phyloP scores from a whole-genome alignment of 768 basidiomycete species.

The Sporobolomyces phaffii region DNA sequence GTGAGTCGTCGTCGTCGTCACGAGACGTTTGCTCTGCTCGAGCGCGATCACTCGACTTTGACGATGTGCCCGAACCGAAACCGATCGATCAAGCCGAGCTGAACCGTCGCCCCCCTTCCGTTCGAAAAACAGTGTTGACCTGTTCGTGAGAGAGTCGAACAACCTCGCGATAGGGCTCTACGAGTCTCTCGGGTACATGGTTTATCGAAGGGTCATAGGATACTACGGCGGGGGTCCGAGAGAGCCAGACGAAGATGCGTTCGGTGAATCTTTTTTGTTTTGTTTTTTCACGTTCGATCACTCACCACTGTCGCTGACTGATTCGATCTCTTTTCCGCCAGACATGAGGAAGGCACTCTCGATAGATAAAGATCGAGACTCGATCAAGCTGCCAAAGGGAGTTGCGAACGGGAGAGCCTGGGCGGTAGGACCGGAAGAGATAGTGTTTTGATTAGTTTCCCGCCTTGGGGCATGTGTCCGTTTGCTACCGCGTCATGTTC shows the following conservation, averaged over 20 bases:
- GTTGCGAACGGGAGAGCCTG: constrained; percentile 20
- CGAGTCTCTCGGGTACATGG: constrained; percentile 84
- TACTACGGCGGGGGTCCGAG: constrained; percentile 83
- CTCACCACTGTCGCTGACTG: neutral
- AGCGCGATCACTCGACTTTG: neutral
- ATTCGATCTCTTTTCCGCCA: constrained; percentile 24
- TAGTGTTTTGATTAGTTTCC: too few species aligned
- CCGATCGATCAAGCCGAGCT: too few species aligned
- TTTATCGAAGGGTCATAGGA: constrained; percentile 80
- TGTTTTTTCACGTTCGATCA: neutral
- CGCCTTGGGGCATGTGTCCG: too few species aligned
- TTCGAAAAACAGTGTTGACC: constrained; percentile 78
- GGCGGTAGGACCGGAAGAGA: constrained; percentile 27
- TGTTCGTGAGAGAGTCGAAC: constrained; percentile 66
- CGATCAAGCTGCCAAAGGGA: constrained; percentile 20
- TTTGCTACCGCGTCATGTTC: too few species aligned
- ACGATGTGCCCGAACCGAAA: too few species aligned
- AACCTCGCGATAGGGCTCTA: constrained; percentile 74
- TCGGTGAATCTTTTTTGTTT: constrained; percentile 57
- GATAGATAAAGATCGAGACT: constrained; percentile 45
- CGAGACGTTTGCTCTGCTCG: constrained; percentile 38
- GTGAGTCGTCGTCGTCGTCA: constrained; percentile 22
- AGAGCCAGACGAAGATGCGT: constrained; percentile 80
- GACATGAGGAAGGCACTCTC: constrained; percentile 53
- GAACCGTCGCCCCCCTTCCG: too few species aligned